A percentile compares a stretch with the other conserved stretches of the same genome.
phyloP scores from a whole-genome alignment of 345 rosid genomes.

The Linum lewisii region DNA sequence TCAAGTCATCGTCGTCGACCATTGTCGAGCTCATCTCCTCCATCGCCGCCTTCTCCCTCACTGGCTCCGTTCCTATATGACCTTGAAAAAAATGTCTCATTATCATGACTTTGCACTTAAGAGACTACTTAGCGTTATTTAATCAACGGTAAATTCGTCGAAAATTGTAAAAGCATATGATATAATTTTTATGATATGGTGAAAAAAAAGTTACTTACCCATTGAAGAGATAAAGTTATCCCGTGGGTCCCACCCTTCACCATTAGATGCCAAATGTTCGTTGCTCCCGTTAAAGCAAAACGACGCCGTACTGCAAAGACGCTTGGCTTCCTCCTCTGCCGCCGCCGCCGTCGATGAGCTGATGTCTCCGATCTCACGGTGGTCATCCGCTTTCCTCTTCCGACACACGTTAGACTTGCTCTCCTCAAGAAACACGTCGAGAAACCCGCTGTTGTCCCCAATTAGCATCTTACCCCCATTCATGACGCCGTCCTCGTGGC shows the following conservation, averaged over 20 bases:
- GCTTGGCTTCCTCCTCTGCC: slow-evolving; percentile 12
- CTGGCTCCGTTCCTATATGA: slow-evolving; percentile 23
- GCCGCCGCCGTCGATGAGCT: background rate
- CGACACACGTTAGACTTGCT: slow-evolving; percentile 26
- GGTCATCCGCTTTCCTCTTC: slow-evolving; percentile 10
- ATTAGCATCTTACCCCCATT: too few species aligned
- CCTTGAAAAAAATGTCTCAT: background rate
- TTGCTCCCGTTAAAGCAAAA: slow-evolving; percentile 2
- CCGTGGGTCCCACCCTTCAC: slow-evolving; percentile 20
- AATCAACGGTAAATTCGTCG: background rate
- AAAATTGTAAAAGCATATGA: too few species aligned
- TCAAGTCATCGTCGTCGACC: slow-evolving; percentile 38
- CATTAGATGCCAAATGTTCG: background rate
- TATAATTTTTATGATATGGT: background rate
- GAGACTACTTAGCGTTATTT: background rate
- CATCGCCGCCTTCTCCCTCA: slow-evolving; percentile 29
- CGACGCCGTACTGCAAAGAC: slow-evolving; percentile 5
- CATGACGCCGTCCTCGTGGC: too few species aligned
- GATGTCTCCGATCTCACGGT: background rate
- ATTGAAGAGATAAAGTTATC: slow-evolving; percentile 33
- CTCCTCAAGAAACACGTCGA: slow-evolving; percentile 51
- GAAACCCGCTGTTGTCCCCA: slow-evolving; percentile 30
- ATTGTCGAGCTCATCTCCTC: slow-evolving; percentile 29
- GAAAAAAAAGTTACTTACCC: slow-evolving; percentile 23
- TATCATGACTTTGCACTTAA: background rate